Evolutionary conservation across 2,329 filamentous ascomycete species (phyloP), one percentile per base, ranked within the genome.

Genomic region (Esteya vermicola): DNA sequence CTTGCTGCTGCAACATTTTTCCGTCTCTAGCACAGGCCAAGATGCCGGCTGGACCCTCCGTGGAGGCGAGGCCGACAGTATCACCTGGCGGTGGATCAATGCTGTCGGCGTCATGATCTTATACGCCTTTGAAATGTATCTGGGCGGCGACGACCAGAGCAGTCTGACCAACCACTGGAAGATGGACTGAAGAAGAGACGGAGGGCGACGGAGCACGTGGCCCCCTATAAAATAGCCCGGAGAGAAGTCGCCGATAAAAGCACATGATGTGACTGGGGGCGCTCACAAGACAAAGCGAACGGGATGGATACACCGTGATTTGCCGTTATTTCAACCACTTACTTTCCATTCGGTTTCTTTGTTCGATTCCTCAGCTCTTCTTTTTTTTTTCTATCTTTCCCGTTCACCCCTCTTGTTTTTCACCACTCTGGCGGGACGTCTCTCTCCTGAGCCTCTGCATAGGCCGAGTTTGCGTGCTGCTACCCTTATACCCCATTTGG

Each of bases 71-170:
- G 67, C 78, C 4, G 86, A 85, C 12, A 85, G 86, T 16, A 93
- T 91, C 54, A 72, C 83, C 16, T 94, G 85, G 84, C 73, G 88
- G 40, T 96, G 91, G 91, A 73, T 91, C 50, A 98, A 98, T 51
- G 70, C 96, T 32, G 83, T 79, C 6, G 77, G 80, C 37, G 95
- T 88, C 1, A 93, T 96, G 81, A 72, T 72, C 7, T 63, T 96
- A 14, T 98, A 98, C 56, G 81, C 85, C 4, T 69, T 96, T 33
- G 91, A 98, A 60, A 64, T 96, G 40, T 89, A 88, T 53, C 72
- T 96, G 10, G 84, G 85, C 19, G 81, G 81, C 48, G 81, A 84
- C 41, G 84, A 93, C 52, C 84, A 93, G 51, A 70, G 73, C 25
- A 68, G 73, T 23, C 58, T 85, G 42, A 77, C 77, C 4, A 75